Base-by-base conservation (phyloP, 148 eudicot genomes). In the Spergularia marina region DNA sequence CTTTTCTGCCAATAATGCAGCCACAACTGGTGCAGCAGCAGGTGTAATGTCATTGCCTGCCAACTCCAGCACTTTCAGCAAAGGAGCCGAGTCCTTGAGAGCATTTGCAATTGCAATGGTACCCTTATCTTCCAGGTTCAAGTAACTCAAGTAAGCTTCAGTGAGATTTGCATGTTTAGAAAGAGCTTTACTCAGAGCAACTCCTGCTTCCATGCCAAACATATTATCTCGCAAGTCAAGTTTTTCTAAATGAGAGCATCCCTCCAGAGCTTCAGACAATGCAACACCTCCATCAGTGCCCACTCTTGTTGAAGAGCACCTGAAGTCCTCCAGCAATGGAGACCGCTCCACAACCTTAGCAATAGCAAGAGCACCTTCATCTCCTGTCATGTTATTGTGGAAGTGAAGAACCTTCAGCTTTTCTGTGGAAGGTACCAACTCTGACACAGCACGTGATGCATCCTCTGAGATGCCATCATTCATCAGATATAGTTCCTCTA, bases 391-490 rank as follows among this genome's bases (percentile, higher is more conserved):
- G 77, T 90, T 87, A 78, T 87, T 90, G 71, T 87, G 91, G 76
- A 90, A 90, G 17, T 90, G 89, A 76, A 90, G 94, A 68, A 90
- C 65, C 54, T 44, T 83, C 7, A 90, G 83, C 60, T 83, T 87
- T 41, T 90, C 74, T 10, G 94, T 87, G 4, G 86, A 87, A 67
- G 94, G 91, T 77, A 90, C 79, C 14, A 90, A 73, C 77, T 90
- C 94, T 62, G 79, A 68, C 11, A 88, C 82, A 15, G 92, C 92
- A 67, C 69, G 68, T 55, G 96, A 90, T 66, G 96, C 96, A 74
- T 90, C 92, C 80, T 90, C 89, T 20, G 92, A 90, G 68, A 90
- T 90, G 41, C 92, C 92, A 73, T 85, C 89, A 66, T 90, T 88
- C 82, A 88, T 88, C 82, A 90, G 52, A 74, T 88, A 90, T 36